These are phyloP conservation scores for Eucalyptus curtisii DNA, from an alignment of 345 rosid species.

Conservation along the genomic window DNA sequence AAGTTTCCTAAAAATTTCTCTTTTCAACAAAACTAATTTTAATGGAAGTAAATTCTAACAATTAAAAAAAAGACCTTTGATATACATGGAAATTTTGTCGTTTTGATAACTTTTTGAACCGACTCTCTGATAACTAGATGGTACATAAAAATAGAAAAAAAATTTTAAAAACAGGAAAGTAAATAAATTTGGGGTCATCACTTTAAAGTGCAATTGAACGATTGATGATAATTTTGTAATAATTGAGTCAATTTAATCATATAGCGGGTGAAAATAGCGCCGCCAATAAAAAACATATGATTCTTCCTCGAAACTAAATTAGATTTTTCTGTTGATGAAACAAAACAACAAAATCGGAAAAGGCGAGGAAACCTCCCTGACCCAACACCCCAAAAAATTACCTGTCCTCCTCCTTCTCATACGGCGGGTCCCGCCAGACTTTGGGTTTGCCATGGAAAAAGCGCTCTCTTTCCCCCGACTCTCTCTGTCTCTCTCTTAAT, in stretches of 20 bases:
- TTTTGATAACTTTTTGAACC: not conserved
- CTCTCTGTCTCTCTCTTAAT: not conserved
- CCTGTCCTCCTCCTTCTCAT: too few species aligned
- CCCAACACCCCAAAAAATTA: not conserved
- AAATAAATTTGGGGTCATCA: too few species aligned
- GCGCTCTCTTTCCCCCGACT: not conserved
- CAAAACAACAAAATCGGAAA: not conserved
- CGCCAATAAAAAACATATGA: not conserved
- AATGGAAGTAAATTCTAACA: not conserved
- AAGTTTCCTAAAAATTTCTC: not conserved
- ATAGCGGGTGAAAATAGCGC: too few species aligned
- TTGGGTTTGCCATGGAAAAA: too few species aligned
- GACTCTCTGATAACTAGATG: accelerated
- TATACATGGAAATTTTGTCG: too few species aligned
- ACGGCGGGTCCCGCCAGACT: too few species aligned
- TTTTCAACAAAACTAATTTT: not conserved
- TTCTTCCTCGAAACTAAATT: not conserved
- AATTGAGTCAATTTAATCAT: not conserved
- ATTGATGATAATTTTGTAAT: not conserved
- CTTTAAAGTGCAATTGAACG: not conserved
- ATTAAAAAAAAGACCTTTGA: not conserved
- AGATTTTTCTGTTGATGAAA: not conserved
- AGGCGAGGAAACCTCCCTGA: not conserved
- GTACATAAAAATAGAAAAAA: not conserved
- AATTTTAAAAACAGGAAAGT: not conserved